Base-by-base conservation (phyloP, 2,329 filamentous ascomycete genomes). In the Dactylellina drechsleri region DNA sequence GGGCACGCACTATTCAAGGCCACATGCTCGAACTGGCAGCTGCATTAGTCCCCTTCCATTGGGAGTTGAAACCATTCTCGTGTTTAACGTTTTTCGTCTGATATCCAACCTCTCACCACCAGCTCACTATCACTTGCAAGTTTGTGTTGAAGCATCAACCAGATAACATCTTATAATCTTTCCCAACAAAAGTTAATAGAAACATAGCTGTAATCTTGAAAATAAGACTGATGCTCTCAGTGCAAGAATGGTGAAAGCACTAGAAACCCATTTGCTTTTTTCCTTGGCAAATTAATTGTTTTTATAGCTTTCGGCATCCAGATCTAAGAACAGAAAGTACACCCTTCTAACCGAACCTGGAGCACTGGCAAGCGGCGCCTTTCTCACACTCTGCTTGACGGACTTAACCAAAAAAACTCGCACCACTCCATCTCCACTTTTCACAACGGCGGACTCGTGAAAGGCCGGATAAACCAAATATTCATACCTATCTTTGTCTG, bases 281-380 rank as follows among this genome's bases (percentile, higher is more conserved):
- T 60, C 50, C 28, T 47, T n/a, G 43, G 6, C 4, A 47, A 47
- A 23, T 23, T 56, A 49, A 53, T 36, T 36, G 31, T 62, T 66
- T 66, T 66, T 47, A 61, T 56, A 66, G 36, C 49, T 61, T 47
- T 66, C 61, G 68, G 68, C 68, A 73, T 49, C 54, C 40, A 26
- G 56, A 57, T 56, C 68, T 60, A 8, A 56, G 60, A 66, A 57
- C 20, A 61, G 68, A 18, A 73, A 56, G 68, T 66, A 50, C 61
- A 73, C 13, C 61, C 68, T 60, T 28, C 54, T 66, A 73, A 66
- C 61, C 56, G 66, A 66, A 61, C 56, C 61, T 73, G 31, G 61
- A 60, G 66, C 57, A 70, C 66, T 54, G 61, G 66, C 57, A 70
- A 70, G 49, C 66, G 66, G 66, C 57, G 57, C 66, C 31, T 68